Evolutionary conservation across 805 yeast species (phyloP).

Genomic region (Pichia californica): DNA sequence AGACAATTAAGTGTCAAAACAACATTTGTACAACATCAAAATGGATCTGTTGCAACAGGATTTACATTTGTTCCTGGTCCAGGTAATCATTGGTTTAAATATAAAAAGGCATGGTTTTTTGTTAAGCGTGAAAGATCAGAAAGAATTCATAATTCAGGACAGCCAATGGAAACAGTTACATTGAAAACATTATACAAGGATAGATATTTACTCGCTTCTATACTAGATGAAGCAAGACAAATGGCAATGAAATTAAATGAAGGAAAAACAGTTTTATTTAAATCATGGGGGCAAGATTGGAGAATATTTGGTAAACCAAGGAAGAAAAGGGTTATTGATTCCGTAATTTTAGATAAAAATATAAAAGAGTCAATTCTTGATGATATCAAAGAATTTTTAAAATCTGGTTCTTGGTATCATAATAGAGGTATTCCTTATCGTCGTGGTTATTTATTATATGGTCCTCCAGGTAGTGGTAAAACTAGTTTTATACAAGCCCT

Average conservation of each 20-base stretch:
- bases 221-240: conserved; percentile 72
- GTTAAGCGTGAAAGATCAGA: conserved; percentile 90
- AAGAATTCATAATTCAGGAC: conserved; percentile 80
- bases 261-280: conserved; percentile 89
- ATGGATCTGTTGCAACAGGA: conserved; percentile 82
- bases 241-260: conserved; percentile 77
- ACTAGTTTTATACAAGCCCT: conserved; percentile 93
- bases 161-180: conserved; percentile 95
- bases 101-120: conserved; percentile 81
- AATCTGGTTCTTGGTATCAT: conserved; percentile 84
- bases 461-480: conserved; percentile 98
- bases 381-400: conserved; percentile 77
- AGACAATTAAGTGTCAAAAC: conserved; percentile 91
- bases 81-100: conserved; percentile 82
- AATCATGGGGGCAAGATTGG: conserved; percentile 99
- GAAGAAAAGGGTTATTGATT: conserved; percentile 73
- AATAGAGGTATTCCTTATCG: conserved; percentile 97
- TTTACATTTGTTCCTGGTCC: conserved; percentile 96
- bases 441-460: conserved; percentile 87
- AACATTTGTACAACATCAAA: conserved; percentile 77
- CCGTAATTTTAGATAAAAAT: conserved; percentile 79
- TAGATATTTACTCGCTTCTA: conserved; percentile 56
- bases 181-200: conserved; percentile 86
- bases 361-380: conserved; percentile 55
- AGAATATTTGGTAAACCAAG: conserved; percentile 96